Conservation (phyloP, 1,284 basidiomycete species). For the Cutaneotrichosporon cutaneum region DNA sequence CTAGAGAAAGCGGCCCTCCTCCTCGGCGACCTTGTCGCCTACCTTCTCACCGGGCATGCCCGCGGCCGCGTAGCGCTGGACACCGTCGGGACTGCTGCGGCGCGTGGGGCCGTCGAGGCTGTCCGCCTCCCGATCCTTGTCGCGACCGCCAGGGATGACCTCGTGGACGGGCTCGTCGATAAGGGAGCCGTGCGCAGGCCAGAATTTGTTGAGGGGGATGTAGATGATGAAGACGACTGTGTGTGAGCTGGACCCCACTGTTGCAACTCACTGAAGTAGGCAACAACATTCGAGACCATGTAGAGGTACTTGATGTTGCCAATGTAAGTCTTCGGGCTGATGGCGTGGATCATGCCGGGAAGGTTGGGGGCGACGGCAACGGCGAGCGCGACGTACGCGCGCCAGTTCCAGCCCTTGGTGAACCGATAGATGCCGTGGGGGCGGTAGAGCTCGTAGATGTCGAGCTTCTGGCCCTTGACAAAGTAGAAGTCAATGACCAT, state of each 20-base stretch:
- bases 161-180: constrained; percentile 19
- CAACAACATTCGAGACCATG: constrained; percentile 21
- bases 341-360: constrained; percentile 44
- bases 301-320: constrained; percentile 46
- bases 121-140: not conserved
- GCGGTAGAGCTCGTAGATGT: constrained; percentile 49
- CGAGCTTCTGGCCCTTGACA: constrained; percentile 33
- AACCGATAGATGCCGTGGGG: constrained; percentile 51
- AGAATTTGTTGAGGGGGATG: constrained; percentile 17
- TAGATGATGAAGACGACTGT: constrained; percentile 16
- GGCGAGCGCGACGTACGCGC: constrained; percentile 38
- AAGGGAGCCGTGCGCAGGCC: constrained; percentile 13
- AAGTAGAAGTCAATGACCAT: constrained; percentile 50
- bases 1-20: constrained; percentile 1
- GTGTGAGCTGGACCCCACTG: not conserved
- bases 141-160: constrained; percentile 13
- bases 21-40: not conserved
- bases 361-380: constrained; percentile 46
- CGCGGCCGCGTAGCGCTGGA: constrained; percentile 1
- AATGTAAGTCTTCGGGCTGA: constrained; percentile 38
- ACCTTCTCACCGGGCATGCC: not conserved
- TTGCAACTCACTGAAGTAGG: constrained; percentile 14
- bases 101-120: not conserved
- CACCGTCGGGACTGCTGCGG: not conserved
- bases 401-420: constrained; percentile 45